phyloP scores from a whole-genome alignment of 768 basidiomycete genomes.

The Tephrocybe sp. region DNA sequence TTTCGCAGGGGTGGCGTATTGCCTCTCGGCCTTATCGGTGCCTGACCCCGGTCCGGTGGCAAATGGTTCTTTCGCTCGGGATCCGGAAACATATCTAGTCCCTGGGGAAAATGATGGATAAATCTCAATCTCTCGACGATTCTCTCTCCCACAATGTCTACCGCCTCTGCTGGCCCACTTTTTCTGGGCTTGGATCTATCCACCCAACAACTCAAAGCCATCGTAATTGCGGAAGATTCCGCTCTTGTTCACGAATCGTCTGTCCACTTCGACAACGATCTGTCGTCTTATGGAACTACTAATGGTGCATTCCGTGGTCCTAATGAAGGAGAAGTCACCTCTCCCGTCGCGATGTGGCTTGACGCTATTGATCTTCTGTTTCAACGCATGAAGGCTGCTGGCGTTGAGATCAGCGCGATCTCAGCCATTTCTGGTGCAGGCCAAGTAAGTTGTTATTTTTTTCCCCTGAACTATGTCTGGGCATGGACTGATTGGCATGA shows the following conservation, averaged over 20 bases:
- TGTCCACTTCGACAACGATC: slow-evolving; percentile 79
- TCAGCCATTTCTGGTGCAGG: slow-evolving; percentile 73
- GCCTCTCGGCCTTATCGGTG: neutral
- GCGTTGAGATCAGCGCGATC: slow-evolving; percentile 57
- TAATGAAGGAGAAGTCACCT: slow-evolving; percentile 69
- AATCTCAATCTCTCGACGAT: neutral
- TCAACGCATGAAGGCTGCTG: slow-evolving; percentile 54
- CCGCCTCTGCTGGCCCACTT: slow-evolving; percentile 17
- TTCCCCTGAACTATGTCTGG: neutral
- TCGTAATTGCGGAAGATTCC: slow-evolving; percentile 57
- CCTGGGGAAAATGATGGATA: neutral
- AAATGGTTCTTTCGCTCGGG: slow-evolving; percentile 3
- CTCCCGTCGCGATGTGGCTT: slow-evolving; percentile 83
- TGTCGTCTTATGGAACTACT: slow-evolving; percentile 63
- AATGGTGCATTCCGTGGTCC: slow-evolving; percentile 68
- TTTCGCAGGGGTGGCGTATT: neutral
- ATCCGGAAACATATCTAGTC: neutral
- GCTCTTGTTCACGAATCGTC: slow-evolving; percentile 63
- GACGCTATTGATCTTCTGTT: slow-evolving; percentile 80
- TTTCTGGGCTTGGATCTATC: slow-evolving; percentile 87
- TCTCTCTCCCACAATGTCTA: slow-evolving; percentile 10
- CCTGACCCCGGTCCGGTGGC: slow-evolving; percentile 2
- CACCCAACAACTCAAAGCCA: slow-evolving; percentile 81
- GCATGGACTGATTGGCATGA: neutral
- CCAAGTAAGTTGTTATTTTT: slow-evolving; percentile 45